Evolutionary conservation across 495 filamentous ascomycete species (phyloP).

Genomic region (Cercophora sp.): DNA sequence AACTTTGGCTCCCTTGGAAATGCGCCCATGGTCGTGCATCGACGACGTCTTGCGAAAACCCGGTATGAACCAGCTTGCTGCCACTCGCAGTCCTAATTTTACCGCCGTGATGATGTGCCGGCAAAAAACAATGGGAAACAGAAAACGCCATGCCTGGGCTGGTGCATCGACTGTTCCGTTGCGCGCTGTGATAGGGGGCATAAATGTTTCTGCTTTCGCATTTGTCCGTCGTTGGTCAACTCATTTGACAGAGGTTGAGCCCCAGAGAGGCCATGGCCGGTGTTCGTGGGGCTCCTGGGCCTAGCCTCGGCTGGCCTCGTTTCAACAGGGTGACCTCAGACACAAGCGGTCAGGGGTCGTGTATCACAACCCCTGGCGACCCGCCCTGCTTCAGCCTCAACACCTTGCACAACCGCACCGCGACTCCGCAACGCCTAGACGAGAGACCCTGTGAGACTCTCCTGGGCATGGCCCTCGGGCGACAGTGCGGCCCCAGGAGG

Average conservation of each 20-base stretch:
- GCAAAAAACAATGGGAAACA: slow-evolving; percentile 7
- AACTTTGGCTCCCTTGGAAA: no score
- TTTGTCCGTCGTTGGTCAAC: not conserved
- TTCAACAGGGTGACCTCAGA: slow-evolving; percentile 33
- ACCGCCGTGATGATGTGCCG: slow-evolving; percentile 10
- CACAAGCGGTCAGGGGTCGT: slow-evolving; percentile 30
- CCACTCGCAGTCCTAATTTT: not conserved
- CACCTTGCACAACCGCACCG: slow-evolving; percentile 10
- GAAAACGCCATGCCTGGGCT: not conserved
- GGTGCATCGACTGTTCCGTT: not conserved
- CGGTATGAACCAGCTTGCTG: not conserved
- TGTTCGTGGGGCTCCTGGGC: slow-evolving; percentile 8
- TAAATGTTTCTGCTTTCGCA: slow-evolving; percentile 8
- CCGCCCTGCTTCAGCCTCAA: slow-evolving; percentile 23
- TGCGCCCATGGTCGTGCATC: not conserved
- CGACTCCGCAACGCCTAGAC: slow-evolving; percentile 1
- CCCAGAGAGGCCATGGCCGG: not conserved
- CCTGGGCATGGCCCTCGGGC: slow-evolving; percentile 5
- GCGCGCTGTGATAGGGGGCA: slow-evolving; percentile 4
- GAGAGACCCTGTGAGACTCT: slow-evolving; percentile 6
- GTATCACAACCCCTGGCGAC: slow-evolving; percentile 29
- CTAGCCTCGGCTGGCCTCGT: slow-evolving; percentile 16
- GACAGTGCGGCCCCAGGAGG: not conserved
- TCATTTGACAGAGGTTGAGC: not conserved
- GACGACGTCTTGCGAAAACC: slow-evolving; percentile 3